Evolutionary conservation across 352 stramenopile species (phyloP).

Genomic region (Globisporangium canariense): DNA sequence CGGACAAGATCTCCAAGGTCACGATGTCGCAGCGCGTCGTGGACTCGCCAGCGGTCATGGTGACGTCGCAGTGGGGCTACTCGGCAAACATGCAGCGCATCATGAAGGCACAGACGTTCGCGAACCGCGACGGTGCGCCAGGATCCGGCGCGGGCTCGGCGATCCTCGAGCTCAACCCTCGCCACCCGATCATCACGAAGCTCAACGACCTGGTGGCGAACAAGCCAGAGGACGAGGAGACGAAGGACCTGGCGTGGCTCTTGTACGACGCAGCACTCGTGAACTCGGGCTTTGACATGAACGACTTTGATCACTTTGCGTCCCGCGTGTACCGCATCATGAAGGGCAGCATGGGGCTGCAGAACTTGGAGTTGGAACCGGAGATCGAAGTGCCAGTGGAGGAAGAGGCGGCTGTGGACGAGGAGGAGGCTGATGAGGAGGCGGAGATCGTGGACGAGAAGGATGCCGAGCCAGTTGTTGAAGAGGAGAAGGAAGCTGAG

Average conservation of each 20-base stretch:
- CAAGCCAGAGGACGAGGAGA: slow-evolving; percentile 77
- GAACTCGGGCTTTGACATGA: slow-evolving; percentile 96
- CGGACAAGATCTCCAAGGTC: slow-evolving; percentile 93
- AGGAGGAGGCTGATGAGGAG: slow-evolving; percentile 49
- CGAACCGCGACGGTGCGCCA: slow-evolving; percentile 50
- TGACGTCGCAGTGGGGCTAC: slow-evolving; percentile 96
- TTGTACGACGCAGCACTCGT: slow-evolving; percentile 98
- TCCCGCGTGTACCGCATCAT: slow-evolving; percentile 93
- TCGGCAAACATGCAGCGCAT: slow-evolving; percentile 99
- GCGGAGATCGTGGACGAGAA: slow-evolving; percentile 22
- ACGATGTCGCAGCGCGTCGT: slow-evolving; percentile 93
- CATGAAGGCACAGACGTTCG: slow-evolving; percentile 98
- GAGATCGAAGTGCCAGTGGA: slow-evolving; percentile 94
- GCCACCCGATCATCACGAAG: slow-evolving; percentile 97
- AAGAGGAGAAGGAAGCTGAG: slow-evolving; percentile 23
- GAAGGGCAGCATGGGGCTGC: slow-evolving; percentile 90
- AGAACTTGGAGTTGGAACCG: slow-evolving; percentile 89
- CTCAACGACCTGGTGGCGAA: slow-evolving; percentile 83
- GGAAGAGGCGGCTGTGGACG: slow-evolving; percentile 32
- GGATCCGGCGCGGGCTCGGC: slow-evolving; percentile 55
- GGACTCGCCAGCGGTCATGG: slow-evolving; percentile 94
- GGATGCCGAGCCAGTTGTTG: slow-evolving; percentile 28
- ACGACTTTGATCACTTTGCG: slow-evolving; percentile 92
- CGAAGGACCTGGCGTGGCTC: slow-evolving; percentile 94
- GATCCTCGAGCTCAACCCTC: slow-evolving; percentile 99